Base-by-base conservation (phyloP, 176 grass and related monocot species). In the Saccharum spontaneum region DNA sequence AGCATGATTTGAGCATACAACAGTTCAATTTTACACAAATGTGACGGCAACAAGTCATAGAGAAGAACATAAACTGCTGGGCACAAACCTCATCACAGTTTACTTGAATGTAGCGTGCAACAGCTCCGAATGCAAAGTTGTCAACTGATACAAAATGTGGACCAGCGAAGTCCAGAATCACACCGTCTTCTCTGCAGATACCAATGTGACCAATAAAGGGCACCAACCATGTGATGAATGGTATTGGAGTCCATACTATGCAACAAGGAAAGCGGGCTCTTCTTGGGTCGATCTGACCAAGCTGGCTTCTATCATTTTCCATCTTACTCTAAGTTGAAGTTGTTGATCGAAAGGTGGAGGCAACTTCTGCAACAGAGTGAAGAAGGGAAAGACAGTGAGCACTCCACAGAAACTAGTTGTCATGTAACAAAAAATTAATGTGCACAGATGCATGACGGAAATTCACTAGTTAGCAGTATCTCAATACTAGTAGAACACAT, bases 151-250 rank as follows among this genome's bases (percentile, higher is more conserved):
- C 88, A 57, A 98, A 98, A 83, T 98, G 87, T 34, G 96, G 89
- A 66, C 96, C 96, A 30, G 93, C 89, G 11, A 98, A 98, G 85
- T 98, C 96, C 81, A 98, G 80, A 72, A 95, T 98, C 3, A 98
- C 93, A 61, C 96, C 93, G 79, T 98, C 96, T 84, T 98, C 96
- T 90, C 91, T 90, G 82, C 93, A 95, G 17, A 95, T 98, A 6
- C 96, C 96, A 66, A 98, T 89, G 82, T 98, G 96, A 2, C 96
- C 96, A 3, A 98, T 87, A 85, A 98, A 98, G 3, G 96, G 96
- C 17, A 98, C 73, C 75, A 98, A 22, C 96, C 96, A 98, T 63
- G 96, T 89, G 84, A 98, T 94, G 44, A 98, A 81, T 34, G 96
- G 96, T 84, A 98, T 84, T 16, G 96, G 93, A 24, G 96, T 98